Evolutionary conservation across 768 basidiomycete genomes (phyloP), one percentile per base, ranked within the genome.

Genomic region (Suillus hirtellus): DNA sequence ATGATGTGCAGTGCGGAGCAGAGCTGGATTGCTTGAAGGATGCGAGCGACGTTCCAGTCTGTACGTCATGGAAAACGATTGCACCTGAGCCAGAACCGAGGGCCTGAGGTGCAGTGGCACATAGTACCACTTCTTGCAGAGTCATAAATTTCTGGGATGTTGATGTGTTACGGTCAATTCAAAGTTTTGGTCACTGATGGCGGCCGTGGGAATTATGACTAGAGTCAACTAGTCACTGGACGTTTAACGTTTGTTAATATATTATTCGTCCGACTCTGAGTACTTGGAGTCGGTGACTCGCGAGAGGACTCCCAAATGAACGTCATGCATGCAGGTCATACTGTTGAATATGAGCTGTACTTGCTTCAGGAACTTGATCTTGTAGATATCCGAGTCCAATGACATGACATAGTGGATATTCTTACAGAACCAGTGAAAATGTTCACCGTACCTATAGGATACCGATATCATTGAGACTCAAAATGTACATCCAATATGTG

Each of bases 11-110:
- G 60, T 89, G 85, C 3, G 80, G 70, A 12, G 79, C 75, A 24
- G 92, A 81, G 65, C 79, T 89, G 2, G 90, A 89, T 65, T 95
- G 94, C 71, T 96, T 96, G 83, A 95, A 96, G 1, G 93, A 89
- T n/a, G 89, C 85, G 47, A 96, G 82, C 3, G 84, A 79, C 7
- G 85, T 79, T 54, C 92, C 88, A 0, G 89, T 91, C 64, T 90
- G 86, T 15, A 96, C 83, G 70, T 97, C 95, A 70, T 96, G 93
- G 3, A 95, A 70, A 35, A 87, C 77, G 60, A 96, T 84, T 24
- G 86, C 75, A 1, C 93, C 92, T 34, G 81, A 64, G 34, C 69
- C 75, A 10, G 81, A 72, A 3, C 80, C 73, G 3, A 84, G 68
- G 15, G 63, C 58, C 37, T 67, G 72, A 2, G 88, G 82, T 53